Conservation (phyloP, 140 eudicot species). For the Senecio squalidus region DNA sequence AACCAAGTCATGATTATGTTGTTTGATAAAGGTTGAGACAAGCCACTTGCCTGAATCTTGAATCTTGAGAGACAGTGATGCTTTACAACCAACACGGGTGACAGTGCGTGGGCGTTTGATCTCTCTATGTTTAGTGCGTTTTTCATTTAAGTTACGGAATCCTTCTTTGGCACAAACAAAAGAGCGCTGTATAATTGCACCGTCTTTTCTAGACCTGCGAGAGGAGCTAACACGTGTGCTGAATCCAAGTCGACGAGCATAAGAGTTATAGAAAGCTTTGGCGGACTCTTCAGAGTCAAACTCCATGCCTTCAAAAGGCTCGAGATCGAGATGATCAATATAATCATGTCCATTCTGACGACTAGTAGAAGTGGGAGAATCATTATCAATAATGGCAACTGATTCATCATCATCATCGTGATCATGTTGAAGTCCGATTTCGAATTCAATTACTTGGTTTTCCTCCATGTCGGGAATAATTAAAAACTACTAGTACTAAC, state of each 20-base stretch:
- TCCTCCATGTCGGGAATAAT: no score
- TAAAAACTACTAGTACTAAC: no score
- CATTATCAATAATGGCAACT: slow-evolving; percentile 33
- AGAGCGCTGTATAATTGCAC: slow-evolving; percentile 71
- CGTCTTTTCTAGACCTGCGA: slow-evolving; percentile 76
- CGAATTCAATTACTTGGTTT: slow-evolving; percentile 48
- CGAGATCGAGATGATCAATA: slow-evolving; percentile 40
- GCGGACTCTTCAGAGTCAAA: slow-evolving; percentile 93
- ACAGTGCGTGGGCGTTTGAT: slow-evolving; percentile 75
- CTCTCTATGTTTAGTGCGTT: slow-evolving; percentile 63
- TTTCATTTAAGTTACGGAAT: slow-evolving; percentile 69
- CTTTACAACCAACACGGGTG: slow-evolving; percentile 84
- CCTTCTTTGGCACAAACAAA: slow-evolving; percentile 88
- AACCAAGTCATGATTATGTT: slow-evolving; percentile 73
- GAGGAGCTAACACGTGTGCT: slow-evolving; percentile 79
- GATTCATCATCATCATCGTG: background rate
- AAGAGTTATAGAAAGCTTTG: slow-evolving; percentile 69
- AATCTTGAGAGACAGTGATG: slow-evolving; percentile 61
- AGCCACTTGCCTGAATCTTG: slow-evolving; percentile 69
- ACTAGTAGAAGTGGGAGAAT: slow-evolving; percentile 23
- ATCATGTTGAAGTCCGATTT: slow-evolving; percentile 35
- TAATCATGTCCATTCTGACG: slow-evolving; percentile 4
- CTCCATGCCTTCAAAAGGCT: slow-evolving; percentile 84
- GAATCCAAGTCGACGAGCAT: slow-evolving; percentile 82
- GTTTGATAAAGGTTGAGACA: slow-evolving; percentile 50